Evolutionary conservation across 2,329 filamentous ascomycete genomes (phyloP), one percentile per base, ranked within the genome.

Genomic region (Hypomyces rosellus): DNA sequence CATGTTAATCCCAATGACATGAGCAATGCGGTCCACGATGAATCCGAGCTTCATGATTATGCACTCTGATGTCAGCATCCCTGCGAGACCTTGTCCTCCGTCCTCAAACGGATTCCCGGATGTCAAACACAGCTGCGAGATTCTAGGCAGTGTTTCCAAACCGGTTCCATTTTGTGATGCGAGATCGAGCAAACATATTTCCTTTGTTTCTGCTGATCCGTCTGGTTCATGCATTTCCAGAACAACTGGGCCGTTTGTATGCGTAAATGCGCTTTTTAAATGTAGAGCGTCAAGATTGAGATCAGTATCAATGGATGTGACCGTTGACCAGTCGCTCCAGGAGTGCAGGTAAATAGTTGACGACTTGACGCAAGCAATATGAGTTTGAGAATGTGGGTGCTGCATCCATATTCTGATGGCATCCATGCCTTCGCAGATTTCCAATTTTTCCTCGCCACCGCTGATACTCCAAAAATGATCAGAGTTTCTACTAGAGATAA

Each of bases 401-500:
- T 18, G 52, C 25, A 56, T 39, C 59, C 57, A 55, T 45, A 34
- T 45, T 15, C 42, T 30, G 42, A 34, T 45, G 6, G 25, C 25
- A 30, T 34, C 42, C 30, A 34, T 12, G n/a, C 34, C 12, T 56
- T 57, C 59, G 38, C 54, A 53, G 18, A 45, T 46, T 9, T 42
- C 55, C 44, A 46, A 50, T 42, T 47, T 53, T 46, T 63, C 56
- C 39, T 63, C 41, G 22, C 57, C 52, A 37, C 55, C 59, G 43
- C 58, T 52, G 30, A 66, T 51, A 53, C 43, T 59, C 54, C 61
- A 65, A 30, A 68, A 42, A 49, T 65, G 53, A 47, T 66, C 63
- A 9, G 63, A 62, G 49, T 63, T 55, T 15, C 55, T 55, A 43
- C 64, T 67, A 15, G 65, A 63, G 34, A 68, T 37, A 40, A 68